Percentiles rank a stretch among this genome's conserved stretches.
Evolutionary conservation across 192 early-diverging fungal genomes (phyloP).

Genomic region (Cladochytrium replicatum): DNA sequence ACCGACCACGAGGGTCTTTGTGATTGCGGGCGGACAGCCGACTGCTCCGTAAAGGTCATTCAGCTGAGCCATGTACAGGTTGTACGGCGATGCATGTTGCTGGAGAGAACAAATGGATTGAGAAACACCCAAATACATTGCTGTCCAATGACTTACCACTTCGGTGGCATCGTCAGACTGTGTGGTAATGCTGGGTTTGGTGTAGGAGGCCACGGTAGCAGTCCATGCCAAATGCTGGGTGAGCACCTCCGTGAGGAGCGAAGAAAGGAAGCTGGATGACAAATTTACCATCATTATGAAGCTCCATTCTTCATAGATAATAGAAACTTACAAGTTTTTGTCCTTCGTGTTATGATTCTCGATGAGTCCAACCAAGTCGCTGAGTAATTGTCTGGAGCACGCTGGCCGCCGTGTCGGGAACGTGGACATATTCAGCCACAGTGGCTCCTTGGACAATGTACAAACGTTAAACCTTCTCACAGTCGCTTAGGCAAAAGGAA

Average conservation of each 20-base stretch:
- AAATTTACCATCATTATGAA: too few species aligned
- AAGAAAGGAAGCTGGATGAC: slow-evolving; percentile 18
- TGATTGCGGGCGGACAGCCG: background rate
- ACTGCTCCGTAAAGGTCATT: slow-evolving; percentile 17
- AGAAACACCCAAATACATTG: background rate
- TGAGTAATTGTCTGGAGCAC: slow-evolving; percentile 7
- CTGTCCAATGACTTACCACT: background rate
- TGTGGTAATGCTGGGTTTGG: background rate
- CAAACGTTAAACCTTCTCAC: too few species aligned
- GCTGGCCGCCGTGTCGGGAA: slow-evolving; percentile 4
- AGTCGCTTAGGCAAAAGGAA: background rate
- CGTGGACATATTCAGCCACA: slow-evolving; percentile 21
- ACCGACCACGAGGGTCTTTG: slow-evolving; percentile 12
- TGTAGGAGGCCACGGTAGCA: slow-evolving; percentile 12
- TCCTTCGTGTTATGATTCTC: background rate
- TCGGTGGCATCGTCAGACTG: background rate
- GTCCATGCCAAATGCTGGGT: slow-evolving; percentile 16
- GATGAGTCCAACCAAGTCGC: background rate
- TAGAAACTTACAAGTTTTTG: slow-evolving; percentile 4
- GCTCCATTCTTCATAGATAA: too few species aligned
- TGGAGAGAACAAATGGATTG: too few species aligned
- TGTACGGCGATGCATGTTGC: slow-evolving; percentile 8
- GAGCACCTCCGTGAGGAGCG: slow-evolving; percentile 7
- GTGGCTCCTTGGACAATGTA: slow-evolving; percentile 1
- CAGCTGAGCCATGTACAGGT: slow-evolving; percentile 16